Base-by-base conservation (phyloP, 2,329 filamentous ascomycete genomes). In the Paracorniculantispora psalliotae region DNA sequence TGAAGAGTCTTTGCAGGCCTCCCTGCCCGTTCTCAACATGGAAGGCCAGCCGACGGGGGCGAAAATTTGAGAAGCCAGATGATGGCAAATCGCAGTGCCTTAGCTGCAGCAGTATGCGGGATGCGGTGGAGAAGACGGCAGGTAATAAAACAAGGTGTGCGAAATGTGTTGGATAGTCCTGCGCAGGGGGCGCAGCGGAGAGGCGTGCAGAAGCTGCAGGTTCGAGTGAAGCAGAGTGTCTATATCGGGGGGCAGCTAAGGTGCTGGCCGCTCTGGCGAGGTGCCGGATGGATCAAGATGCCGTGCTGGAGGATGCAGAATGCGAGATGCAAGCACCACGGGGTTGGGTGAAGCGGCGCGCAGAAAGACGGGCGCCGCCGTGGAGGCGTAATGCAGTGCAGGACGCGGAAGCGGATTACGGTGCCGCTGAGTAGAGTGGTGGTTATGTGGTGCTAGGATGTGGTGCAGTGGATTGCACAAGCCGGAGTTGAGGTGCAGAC, bases 251-350 rank as follows among this genome's bases (percentile, higher is more conserved):
- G 43, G 23, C 53, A 46, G 28, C 52, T 46, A 55, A 55, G 41
- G n/a, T 19, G 44, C 30, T 26, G 33, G n/a, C 54, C 44, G 39
- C 33, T 23, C 28, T 51, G 33, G 55, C 55, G 46, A 57, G 33
- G 10, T 26, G 37, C 25, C 46, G 46, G 55, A 43, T n/a, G 26
- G 55, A 57, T 57, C 44, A 50, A 49, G 55, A 57, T 57, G 55
- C 25, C 10, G 41, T 39, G 30, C 30, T 48, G 33, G n/a, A 39
- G 53, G 43, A 48, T 56, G 53, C 53, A 39, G 33, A 56, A 48
- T 48, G 53, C 53, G 33, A 56, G 53, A 56, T 56, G 53, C 43
- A n/a, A 26, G 43, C 28, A 28, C 19, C 43, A 25, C 30, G 12
- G 30, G n/a, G 51, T 26, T 21, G 26, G n/a, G 28, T 54, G 39